A percentile compares a stretch with the other conserved stretches of the same genome.
Conservation (phyloP, 2,329 filamentous ascomycete species). For the Sphaerulina vaccinii region DNA sequence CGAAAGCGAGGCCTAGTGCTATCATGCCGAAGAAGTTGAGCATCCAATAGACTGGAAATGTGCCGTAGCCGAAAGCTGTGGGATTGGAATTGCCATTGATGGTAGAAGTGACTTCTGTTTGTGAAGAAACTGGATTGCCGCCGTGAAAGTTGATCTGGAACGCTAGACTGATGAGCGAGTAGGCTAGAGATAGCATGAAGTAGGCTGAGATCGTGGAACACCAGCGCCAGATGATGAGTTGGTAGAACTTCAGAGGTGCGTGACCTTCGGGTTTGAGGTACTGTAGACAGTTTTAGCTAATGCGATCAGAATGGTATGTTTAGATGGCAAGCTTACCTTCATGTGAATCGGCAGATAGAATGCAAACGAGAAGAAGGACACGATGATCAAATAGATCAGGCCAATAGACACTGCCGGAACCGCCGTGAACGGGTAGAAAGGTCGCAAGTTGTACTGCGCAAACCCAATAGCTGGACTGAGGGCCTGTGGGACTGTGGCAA, state of each 20-base stretch:
- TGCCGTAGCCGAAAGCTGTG: conserved; percentile 56
- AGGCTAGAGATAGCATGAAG: conserved; percentile 61
- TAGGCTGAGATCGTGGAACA: conserved; percentile 57
- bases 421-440: conserved; percentile 55
- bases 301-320: too few species aligned
- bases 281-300: conserved; percentile 27
- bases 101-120: conserved; percentile 42
- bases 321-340: conserved; percentile 32
- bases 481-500: conserved; percentile 52
- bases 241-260: conserved; percentile 57
- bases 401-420: conserved; percentile 62
- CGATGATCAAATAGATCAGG: conserved; percentile 66
- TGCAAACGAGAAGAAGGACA: conserved; percentile 65
- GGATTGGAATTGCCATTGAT: conserved; percentile 42
- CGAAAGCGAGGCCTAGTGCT: conserved; percentile 61
- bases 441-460: conserved; percentile 57
- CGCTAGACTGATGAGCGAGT: conserved; percentile 62
- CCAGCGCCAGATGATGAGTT: conserved; percentile 61
- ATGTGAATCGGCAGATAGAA: conserved; percentile 65
- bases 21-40: conserved; percentile 62
- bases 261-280: conserved; percentile 57
- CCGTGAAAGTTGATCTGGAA: conserved; percentile 61
- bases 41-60: conserved; percentile 57
- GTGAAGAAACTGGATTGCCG: conserved; percentile 45
- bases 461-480: conserved; percentile 58